phyloP scores from a whole-genome alignment of 129 eudicot species.

The Flaveria brownii region DNA sequence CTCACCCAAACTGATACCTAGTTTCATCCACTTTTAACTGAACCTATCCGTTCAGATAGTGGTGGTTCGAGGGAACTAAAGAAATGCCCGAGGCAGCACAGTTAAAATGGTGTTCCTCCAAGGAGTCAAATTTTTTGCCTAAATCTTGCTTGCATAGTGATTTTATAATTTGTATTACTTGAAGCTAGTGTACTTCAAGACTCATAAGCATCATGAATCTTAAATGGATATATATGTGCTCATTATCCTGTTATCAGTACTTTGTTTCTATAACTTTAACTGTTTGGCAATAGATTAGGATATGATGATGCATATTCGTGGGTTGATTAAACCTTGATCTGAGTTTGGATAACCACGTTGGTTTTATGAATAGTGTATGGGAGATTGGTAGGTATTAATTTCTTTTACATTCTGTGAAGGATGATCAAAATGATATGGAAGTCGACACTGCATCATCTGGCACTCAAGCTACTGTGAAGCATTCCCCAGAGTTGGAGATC shows the following conservation, averaged over 20 bases:
- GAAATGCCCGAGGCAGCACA: not conserved
- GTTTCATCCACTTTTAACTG: not conserved
- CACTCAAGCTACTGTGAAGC: conserved; percentile 57
- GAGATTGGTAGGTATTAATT: not conserved
- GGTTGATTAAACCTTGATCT: not conserved
- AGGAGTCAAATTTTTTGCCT: not conserved
- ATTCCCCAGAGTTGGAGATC: conserved; percentile 82
- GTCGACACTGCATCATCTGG: conserved; percentile 83
- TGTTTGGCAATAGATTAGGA: not conserved
- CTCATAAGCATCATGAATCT: conserved; percentile 2
- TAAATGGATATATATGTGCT: not conserved
- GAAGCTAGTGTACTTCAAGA: conserved; percentile 2
- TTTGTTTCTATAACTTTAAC: not conserved
- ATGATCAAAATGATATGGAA: conserved; percentile 81
- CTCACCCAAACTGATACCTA: not conserved
- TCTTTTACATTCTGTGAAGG: conserved; percentile 42
- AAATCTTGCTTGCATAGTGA: conserved; percentile 5
- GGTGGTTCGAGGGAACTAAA: not conserved
- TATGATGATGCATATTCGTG: not conserved
- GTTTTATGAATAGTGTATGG: conserved; percentile 9
- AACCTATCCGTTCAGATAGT: not conserved
- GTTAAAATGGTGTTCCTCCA: not conserved
- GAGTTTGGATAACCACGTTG: not conserved
- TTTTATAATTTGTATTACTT: not conserved
- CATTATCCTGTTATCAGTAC: not conserved